Evolutionary conservation across 768 basidiomycete genomes (phyloP).

Genomic region (Cubamyces sp.): DNA sequence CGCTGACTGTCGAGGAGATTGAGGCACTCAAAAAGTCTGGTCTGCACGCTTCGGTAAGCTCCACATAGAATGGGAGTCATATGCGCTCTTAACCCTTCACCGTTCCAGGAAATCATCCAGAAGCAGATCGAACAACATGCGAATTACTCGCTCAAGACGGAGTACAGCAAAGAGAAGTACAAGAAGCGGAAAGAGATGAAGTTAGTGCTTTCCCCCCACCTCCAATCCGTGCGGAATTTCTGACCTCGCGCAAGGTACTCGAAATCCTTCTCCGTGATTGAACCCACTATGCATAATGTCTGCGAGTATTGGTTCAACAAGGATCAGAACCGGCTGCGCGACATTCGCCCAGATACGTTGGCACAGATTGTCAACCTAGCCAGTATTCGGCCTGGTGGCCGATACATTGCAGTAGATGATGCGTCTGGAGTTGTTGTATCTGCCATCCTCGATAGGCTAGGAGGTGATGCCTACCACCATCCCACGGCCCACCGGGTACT

Average conservation of each 20-base stretch:
- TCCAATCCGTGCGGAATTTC: neutral
- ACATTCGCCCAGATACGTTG: slow-evolving; percentile 85
- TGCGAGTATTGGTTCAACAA: slow-evolving; percentile 89
- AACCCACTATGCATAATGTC: slow-evolving; percentile 86
- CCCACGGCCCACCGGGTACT: slow-evolving; percentile 5
- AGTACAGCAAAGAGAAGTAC: slow-evolving; percentile 99
- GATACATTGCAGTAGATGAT: slow-evolving; percentile 89
- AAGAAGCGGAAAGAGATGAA: slow-evolving; percentile 96
- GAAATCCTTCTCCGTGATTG: slow-evolving; percentile 84
- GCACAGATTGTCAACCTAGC: slow-evolving; percentile 86
- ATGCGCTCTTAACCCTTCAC: slow-evolving; percentile 1
- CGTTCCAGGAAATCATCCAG: slow-evolving; percentile 85
- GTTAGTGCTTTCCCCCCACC: slow-evolving; percentile 49
- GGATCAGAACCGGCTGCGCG: slow-evolving; percentile 78
- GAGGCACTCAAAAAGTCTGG: slow-evolving; percentile 82
- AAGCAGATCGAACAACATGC: slow-evolving; percentile 93
- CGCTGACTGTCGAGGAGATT: slow-evolving; percentile 84
- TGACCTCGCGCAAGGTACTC: slow-evolving; percentile 62
- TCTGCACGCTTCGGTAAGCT: slow-evolving; percentile 64
- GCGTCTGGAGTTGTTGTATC: slow-evolving; percentile 87
- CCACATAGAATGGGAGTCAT: neutral
- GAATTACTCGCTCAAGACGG: slow-evolving; percentile 92
- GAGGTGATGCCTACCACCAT: slow-evolving; percentile 50
- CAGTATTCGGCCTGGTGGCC: slow-evolving; percentile 84
- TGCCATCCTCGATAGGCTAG: slow-evolving; percentile 84